Conservation (phyloP, 148 eudicot species). For the Fagopyrum homotropicum region DNA sequence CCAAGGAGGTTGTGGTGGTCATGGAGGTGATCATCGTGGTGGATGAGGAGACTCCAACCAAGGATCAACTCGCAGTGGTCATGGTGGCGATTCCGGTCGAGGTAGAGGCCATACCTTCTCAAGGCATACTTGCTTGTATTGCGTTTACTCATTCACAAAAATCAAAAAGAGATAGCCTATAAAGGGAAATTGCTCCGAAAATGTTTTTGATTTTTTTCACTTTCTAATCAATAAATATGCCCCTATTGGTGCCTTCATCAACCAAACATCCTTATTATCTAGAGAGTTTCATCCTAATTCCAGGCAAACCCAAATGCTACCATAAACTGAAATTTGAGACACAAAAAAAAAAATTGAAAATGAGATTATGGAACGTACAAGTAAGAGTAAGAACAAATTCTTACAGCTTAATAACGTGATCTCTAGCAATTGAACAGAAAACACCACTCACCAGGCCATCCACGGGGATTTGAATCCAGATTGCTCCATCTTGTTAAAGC, state of each 20-base stretch:
- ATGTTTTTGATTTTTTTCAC: too few relatives aligned
- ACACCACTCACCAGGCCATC: slow-evolving; percentile 50
- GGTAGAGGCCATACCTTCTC: too few relatives aligned
- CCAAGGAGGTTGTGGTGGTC: too few relatives aligned
- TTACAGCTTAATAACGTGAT: slow-evolving; percentile 78
- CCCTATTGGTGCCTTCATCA: not conserved
- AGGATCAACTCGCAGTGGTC: too few relatives aligned
- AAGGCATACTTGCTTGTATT: too few relatives aligned
- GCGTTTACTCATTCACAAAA: too few relatives aligned
- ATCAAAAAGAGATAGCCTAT: too few relatives aligned
- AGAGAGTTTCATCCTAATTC: not conserved
- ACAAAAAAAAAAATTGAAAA: not conserved
- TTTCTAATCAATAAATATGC: not conserved
- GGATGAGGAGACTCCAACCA: too few relatives aligned
- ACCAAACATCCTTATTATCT: not conserved
- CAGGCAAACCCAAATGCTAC: not conserved
- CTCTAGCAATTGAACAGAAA: slow-evolving; percentile 47
- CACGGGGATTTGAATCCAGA: slow-evolving; percentile 76
- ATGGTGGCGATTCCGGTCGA: too few relatives aligned
- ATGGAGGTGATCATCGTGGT: too few relatives aligned
- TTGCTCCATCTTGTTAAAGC: slow-evolving; percentile 80
- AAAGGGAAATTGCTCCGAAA: too few relatives aligned
- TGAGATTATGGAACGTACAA: not conserved
- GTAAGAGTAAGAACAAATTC: slow-evolving; percentile 38
- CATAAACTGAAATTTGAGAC: not conserved